These are phyloP conservation scores for Penicillium sclerotigenum DNA, from an alignment of 2,329 filamentous ascomycete species.

Conservation along the genomic window DNA sequence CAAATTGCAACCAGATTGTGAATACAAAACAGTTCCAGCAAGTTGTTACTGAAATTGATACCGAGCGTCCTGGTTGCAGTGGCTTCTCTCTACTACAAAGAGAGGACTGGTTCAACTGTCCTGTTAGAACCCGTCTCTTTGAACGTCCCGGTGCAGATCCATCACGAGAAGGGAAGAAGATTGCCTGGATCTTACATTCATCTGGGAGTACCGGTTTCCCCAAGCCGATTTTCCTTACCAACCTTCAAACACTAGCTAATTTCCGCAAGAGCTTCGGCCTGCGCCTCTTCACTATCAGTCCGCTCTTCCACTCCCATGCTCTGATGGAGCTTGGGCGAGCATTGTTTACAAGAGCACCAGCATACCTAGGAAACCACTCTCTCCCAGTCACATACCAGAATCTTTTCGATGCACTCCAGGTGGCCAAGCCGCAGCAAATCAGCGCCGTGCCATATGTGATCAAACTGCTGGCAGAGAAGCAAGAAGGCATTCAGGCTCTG, in stretches of 20 bases:
- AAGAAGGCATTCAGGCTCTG: conserved; percentile 51
- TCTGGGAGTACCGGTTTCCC: conserved; percentile 60
- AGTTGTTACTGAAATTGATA: conserved; percentile 15
- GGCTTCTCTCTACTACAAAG: conserved; percentile 22
- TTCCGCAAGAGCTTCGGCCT: conserved; percentile 45
- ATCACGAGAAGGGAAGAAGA: conserved; percentile 32
- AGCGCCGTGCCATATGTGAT: conserved; percentile 63
- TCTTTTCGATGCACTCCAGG: conserved; percentile 36
- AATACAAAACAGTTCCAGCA: conserved; percentile 21
- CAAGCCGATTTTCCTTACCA: conserved; percentile 59
- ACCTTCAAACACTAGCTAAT: conserved; percentile 50
- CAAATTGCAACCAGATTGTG: conserved; percentile 35
- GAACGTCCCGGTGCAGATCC: conserved; percentile 19
- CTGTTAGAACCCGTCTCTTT: conserved; percentile 4
- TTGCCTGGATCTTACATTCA: conserved; percentile 47
- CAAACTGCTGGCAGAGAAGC: conserved; percentile 59
- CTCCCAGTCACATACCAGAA: conserved; percentile 53
- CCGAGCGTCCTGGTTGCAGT: conserved; percentile 17
- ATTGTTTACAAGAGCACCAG: conserved; percentile 49
- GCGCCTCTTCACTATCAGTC: conserved; percentile 53
- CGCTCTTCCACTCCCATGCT: conserved; percentile 59
- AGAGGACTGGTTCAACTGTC: conserved; percentile 22
- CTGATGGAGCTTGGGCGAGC: conserved; percentile 54
- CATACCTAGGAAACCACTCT: conserved; percentile 54
- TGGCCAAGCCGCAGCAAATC: conserved; percentile 37